Evolutionary conservation across 2,329 filamentous ascomycete species (phyloP), one percentile per base, ranked within the genome.

Genomic region (Arachnomyces sp.): DNA sequence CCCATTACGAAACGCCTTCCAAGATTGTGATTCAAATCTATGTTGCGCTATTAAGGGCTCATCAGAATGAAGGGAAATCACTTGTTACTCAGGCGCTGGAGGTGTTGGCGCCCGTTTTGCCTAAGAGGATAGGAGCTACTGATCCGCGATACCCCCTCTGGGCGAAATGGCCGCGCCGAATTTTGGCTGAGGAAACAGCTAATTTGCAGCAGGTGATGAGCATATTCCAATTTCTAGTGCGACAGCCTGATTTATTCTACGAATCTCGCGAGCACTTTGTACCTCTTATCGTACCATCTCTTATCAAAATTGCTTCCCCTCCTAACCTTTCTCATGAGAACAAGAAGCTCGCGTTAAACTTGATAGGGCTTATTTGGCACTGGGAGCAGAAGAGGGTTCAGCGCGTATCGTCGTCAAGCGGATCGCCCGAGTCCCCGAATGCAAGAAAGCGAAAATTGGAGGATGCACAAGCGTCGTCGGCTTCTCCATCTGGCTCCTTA

Each of bases 1-100:
- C 87, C 1, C 85, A 93, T 48, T 98, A 94, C 57, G 93, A 98
- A 53, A 96, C 92, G 0, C 93, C 92, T 0, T 76, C 86, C 9
- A 98, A 96, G 73, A 96, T 98, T 41, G 88, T 92, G 3, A 84
- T 85, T 14, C 90, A 96, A 60, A 89, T 98, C 15, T 98, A 98
- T 57, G 82, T 92, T 48, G 88, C 88, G 2, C 73, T 98, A 12
- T 68, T 98, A 16, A 85, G 87, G 62, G 89, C 90, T 1, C 94
- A 94, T 57, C 90, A 96, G 59, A 94, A 93, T 44, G 92, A 98
- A 65, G 92, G 90, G 14, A 80, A 90, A 41, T 80, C 87, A 9
- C 69, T 98, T 41, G 90, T 98, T 12, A 94, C 88, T 31, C 93
- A 98, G 59, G 90, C 90, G 4, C 71, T 98, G 33, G 92, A 98